A percentile compares a stretch with the other conserved stretches of the same genome.
These are phyloP conservation scores for Symbiodinium pilosum DNA, from an alignment of 73 alveolate species.

Conservation along the genomic window DNA sequence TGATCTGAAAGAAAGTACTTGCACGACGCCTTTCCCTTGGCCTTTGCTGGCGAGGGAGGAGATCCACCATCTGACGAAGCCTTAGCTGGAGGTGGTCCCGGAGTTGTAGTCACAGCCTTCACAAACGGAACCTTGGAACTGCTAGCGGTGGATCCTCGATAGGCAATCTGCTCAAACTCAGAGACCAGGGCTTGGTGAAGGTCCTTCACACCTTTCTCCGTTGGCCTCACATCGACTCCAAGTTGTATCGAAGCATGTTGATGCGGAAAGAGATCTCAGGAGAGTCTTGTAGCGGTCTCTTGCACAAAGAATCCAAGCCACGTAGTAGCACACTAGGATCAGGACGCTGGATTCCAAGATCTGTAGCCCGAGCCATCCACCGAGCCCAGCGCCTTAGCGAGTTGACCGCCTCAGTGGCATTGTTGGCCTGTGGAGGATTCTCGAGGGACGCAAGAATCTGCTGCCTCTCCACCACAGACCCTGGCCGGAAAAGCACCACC, in stretches of 20 bases:
- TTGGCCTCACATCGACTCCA: neutral
- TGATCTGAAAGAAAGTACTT: neutral
- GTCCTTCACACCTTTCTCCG: neutral
- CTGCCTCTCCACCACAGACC: neutral
- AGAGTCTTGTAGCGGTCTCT: neutral
- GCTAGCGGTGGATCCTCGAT: neutral
- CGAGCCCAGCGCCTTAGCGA: neutral
- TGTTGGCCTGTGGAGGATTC: neutral
- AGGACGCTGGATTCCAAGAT: neutral
- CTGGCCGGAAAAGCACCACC: neutral
- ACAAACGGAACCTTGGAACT: neutral
- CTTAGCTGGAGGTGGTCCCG: neutral
- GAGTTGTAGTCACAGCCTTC: neutral
- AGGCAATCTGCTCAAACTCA: conserved; percentile 15
- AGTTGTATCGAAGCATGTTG: neutral
- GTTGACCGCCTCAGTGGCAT: neutral
- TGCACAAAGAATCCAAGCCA: neutral
- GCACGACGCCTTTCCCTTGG: neutral
- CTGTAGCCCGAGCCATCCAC: neutral
- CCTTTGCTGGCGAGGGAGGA: neutral
- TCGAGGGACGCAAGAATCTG: neutral
- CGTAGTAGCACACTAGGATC: neutral
- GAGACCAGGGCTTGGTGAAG: neutral
- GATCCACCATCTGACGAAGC: neutral
- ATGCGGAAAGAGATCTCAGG: neutral